Base-by-base conservation (phyloP, 495 filamentous ascomycete species). In the Cercophora scortea region DNA sequence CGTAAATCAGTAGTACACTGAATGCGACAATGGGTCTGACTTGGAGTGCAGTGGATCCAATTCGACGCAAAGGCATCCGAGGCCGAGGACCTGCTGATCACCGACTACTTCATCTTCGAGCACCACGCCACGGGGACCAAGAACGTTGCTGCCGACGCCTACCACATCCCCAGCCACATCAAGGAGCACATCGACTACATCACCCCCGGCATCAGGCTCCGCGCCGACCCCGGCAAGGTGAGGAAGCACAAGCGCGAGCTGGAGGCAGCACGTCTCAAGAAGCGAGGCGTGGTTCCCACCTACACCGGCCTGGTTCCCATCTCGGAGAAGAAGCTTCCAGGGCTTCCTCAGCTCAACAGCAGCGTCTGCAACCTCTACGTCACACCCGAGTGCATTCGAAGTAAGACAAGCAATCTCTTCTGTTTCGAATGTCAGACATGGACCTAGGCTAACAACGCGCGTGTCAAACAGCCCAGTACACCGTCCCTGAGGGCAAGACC, bases 151-250 rank as follows among this genome's bases (percentile, higher is more conserved):
- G 49, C 47, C 25, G 57, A 62, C 33, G 51, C 53, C 13, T 83
- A 83, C 54, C 74, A 79, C 47, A 61, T 83, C n/a, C 80, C 81
- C 1, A 48, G 64, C 8, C 67, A 75, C 34, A 53, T 83, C 16
- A 68, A 68, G 33, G 58, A 64, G 6, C 76, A 83, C 53, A 65
- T 83, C 32, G 81, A 84, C 67, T 81, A 79, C 50, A 70, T 82
- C 38, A 81, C 73, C 0, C 79, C 79, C 0, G 78, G 78, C 8
- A 66, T 79, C 53, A 73, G 72, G 46, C 59, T 76, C 13, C 55
- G 57, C 12, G 52, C 54, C 12, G 45, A 55, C 25, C 44, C 34
- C 25, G 39, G n/a, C 42, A 52, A 38, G 18, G 32, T 36, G 16
- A 13, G 35, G 34, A 40, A 43, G 35, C 48, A 18, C 36, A 48